These are phyloP conservation scores for Trichoderma arundinaceum DNA, from an alignment of 2,329 filamentous ascomycete species.

Conservation along the genomic window DNA sequence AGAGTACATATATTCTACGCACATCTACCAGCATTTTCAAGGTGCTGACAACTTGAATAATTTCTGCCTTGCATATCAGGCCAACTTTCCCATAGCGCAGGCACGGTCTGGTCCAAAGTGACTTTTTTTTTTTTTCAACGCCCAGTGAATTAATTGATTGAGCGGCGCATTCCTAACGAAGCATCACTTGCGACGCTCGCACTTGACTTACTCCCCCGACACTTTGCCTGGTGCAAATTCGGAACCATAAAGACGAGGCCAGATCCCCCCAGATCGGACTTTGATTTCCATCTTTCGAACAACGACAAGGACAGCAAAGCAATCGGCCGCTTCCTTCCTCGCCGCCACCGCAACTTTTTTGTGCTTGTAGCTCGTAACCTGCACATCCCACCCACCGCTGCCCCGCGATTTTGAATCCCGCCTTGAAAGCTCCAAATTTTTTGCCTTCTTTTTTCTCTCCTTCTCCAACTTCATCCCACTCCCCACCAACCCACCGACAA, in stretches of 20 bases:
- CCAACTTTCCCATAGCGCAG: background rate
- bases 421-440: constrained; percentile 17
- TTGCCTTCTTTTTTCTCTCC: background rate
- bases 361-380: constrained; percentile 9
- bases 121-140: constrained; percentile 22
- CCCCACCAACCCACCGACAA: background rate
- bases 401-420: constrained; percentile 40
- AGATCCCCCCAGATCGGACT: background rate
- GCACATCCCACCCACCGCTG: constrained; percentile 36
- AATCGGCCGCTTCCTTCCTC: constrained; percentile 38
- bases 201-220: constrained; percentile 26
- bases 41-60: background rate
- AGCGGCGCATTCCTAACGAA: background rate
- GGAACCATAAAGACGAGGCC: constrained; percentile 13
- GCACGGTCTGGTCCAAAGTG: background rate
- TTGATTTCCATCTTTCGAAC: background rate
- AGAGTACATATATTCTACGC: too few relatives aligned
- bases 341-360: constrained; percentile 36
- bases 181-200: constrained; percentile 1
- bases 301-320: constrained; percentile 38
- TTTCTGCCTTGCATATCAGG: background rate
- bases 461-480: constrained; percentile 11
- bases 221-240: constrained; percentile 51
- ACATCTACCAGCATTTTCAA: too few relatives aligned
- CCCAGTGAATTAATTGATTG: background rate